These are phyloP conservation scores for Marsdenia floribunda DNA, from an alignment of 257 asterid species.

Conservation along the genomic window DNA sequence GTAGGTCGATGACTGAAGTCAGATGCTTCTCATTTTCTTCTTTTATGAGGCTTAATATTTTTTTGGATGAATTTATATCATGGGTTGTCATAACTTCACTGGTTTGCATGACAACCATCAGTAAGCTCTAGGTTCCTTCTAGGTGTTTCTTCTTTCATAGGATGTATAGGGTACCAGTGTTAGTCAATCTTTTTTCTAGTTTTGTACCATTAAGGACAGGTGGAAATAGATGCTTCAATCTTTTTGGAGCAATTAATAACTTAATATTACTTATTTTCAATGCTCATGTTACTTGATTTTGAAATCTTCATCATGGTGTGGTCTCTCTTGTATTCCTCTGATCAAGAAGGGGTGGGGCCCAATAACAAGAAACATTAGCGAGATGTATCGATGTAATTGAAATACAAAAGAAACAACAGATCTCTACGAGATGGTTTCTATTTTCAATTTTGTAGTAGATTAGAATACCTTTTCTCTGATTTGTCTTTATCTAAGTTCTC, in stretches of 20 bases:
- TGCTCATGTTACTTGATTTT: not conserved
- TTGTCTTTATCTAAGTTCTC: not conserved
- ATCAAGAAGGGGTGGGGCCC: not conserved
- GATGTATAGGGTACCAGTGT: not conserved
- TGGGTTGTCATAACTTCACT: not conserved
- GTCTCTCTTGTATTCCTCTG: not conserved
- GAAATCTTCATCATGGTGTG: not conserved
- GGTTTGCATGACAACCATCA: not conserved
- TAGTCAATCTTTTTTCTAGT: not conserved
- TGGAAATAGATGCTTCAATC: not conserved
- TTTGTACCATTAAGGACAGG: not conserved
- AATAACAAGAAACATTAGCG: not conserved
- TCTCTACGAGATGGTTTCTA: not conserved
- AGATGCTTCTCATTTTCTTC: not conserved
- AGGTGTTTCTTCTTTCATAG: not conserved
- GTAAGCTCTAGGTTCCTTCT: not conserved
- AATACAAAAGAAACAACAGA: not conserved
- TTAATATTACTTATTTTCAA: not conserved
- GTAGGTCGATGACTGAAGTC: not conserved
- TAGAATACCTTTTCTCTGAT: slow-evolving; percentile 3
- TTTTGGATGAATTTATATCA: not conserved
- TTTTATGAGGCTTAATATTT: not conserved
- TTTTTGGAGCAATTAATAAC: not conserved
- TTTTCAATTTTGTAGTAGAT: slow-evolving; percentile 1
- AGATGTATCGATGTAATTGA: not conserved